phyloP scores from a whole-genome alignment of 139 green algal genomes.

The Volvox reticuliferus region DNA sequence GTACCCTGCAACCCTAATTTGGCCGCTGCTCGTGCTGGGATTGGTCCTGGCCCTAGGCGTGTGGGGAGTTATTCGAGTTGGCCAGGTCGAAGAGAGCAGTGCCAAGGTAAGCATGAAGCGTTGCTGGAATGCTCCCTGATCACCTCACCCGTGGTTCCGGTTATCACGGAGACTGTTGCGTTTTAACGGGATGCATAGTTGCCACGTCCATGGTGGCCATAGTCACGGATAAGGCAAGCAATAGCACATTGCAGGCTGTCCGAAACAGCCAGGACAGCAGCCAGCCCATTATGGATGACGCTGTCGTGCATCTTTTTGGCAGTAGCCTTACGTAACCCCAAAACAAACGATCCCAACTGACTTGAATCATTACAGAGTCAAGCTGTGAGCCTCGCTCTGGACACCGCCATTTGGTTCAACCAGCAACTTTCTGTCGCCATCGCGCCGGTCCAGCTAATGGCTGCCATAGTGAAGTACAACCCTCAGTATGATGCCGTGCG shows the following conservation, averaged over 20 bases:
- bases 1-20: neutral
- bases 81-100: neutral
- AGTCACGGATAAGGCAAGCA: too few species aligned
- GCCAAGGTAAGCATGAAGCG: neutral
- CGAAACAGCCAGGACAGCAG: too few species aligned
- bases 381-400: neutral
- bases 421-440: constrained; percentile 12
- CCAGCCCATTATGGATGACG: too few species aligned
- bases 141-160: too few species aligned
- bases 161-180: too few species aligned
- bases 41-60: constrained; percentile 1
- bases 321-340: too few species aligned
- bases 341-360: too few species aligned
- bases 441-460: constrained; percentile 3
- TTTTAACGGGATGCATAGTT: too few species aligned
- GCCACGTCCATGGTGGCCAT: too few species aligned
- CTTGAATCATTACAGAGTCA: neutral
- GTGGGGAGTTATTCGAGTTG: neutral
- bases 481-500: neutral
- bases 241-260: too few species aligned
- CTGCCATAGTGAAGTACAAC: neutral
- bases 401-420: constrained; percentile 14
- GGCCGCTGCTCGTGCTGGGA: neutral
- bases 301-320: too few species aligned
- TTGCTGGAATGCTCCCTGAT: too few species aligned